Conservation (phyloP, 2,329 filamentous ascomycete genomes). For the Talaromyces sp. region DNA sequence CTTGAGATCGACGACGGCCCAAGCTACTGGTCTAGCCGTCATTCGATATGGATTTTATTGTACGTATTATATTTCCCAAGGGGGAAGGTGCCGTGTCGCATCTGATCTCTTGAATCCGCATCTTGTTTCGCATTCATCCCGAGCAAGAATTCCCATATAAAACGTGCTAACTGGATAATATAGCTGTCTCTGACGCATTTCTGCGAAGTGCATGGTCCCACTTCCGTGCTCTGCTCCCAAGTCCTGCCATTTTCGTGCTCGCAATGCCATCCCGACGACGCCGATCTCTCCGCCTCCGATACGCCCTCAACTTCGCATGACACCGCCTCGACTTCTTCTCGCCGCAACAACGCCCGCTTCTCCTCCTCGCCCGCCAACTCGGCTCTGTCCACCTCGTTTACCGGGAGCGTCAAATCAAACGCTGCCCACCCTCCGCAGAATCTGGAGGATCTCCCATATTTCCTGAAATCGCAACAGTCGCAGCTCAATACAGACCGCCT, state of each 20-base stretch:
- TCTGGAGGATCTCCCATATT: conserved; percentile 50
- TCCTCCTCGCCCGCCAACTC: conserved; percentile 17
- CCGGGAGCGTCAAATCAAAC: conserved; percentile 19
- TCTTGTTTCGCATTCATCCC: not conserved
- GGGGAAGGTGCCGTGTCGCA: not conserved
- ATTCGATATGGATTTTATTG: conserved; percentile 41
- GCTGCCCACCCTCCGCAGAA: conserved; percentile 18
- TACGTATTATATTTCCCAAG: conserved; percentile 22
- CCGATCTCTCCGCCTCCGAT: conserved; percentile 36
- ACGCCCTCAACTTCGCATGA: conserved; percentile 33
- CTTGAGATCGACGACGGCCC: not conserved
- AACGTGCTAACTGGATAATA: not conserved
- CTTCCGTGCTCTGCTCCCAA: conserved; percentile 59
- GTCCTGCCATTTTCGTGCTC: conserved; percentile 52
- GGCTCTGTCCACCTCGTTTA: conserved; percentile 24
- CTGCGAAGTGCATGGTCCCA: conserved; percentile 59
- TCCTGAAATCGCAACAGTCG: conserved; percentile 27
- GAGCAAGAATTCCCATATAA: not conserved
- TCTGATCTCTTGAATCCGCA: not conserved
- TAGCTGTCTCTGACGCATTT: conserved; percentile 61
- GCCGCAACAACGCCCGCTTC: conserved; percentile 10
- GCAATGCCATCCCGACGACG: conserved; percentile 44
- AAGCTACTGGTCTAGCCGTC: not conserved
- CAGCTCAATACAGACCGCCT: conserved; percentile 41
- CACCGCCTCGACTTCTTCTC: conserved; percentile 18